Base-by-base conservation (phyloP, 129 eudicot genomes). In the Ambrosia artemisiifolia region DNA sequence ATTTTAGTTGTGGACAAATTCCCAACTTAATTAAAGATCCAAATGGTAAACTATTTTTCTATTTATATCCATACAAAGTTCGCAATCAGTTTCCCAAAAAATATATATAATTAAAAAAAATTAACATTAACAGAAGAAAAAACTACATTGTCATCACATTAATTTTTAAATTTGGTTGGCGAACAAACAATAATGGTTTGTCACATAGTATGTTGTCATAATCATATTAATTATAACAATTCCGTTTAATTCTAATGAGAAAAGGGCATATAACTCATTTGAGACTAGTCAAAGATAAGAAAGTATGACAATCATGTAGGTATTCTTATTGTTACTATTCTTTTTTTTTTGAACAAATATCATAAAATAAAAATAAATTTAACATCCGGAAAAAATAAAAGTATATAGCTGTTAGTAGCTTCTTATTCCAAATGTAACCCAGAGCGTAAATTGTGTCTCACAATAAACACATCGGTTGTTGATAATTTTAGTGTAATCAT, bases 1-100 rank as follows among this genome's bases (percentile, higher is more conserved):
- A 67, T 47, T 66, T 57, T 67, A 67, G 71, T 46, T 67, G 13
- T 44, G 12, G 71, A 65, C 53, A 43, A 4, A 34, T 17, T 65
- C 24, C 59, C 40, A 47, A 57, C 71, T 46, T 46, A 46, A 24
- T 46, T 46, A 46, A 24, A 28, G 57, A 48, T 67, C 30, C 12
- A 44, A 44, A 46, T 4, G 28, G 5, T 46, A 66, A 24, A 24
- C 14, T 19, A 14, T 2, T 67, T 67, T 67, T 5, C 50, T 67
- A 35, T 63, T 35, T 63, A 63, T 36, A 36, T n/a, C 48, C 30
- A 32, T 35, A 36, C 8, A 36, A 63, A 35, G 17, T 36, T 36
- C 13, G 28, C 68, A 46, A 35, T 63, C 48, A 63, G 12, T 35
- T 63, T 7, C 36, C 32, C 32, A 63, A 35, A 7, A 63, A 2